Conservation (phyloP, 1,139 yeast genomes). For the Candida pseudocylindracea region DNA sequence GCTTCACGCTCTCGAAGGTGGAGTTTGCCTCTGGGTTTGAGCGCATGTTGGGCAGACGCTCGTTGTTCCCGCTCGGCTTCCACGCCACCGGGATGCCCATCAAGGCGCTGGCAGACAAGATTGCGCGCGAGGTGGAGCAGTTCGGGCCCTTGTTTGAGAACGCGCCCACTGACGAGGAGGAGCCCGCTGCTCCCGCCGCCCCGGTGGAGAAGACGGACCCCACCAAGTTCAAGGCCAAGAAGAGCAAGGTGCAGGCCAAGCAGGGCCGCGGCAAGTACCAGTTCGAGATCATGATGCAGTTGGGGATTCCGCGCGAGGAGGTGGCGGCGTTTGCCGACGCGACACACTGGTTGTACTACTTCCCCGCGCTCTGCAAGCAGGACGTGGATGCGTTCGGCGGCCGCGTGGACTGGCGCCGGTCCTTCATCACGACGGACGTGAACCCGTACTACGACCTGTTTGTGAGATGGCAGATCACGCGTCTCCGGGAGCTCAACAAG, state of each 20-base stretch:
- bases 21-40: conserved; percentile 91
- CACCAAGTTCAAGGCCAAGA: conserved; percentile 79
- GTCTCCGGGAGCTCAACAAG: conserved; percentile 67
- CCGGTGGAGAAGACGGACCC: conserved; percentile 37
- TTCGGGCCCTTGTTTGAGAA: conserved; percentile 70
- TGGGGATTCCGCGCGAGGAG: conserved; percentile 69
- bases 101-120: conserved; percentile 89
- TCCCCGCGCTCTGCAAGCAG: conserved; percentile 74
- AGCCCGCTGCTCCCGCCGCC: conserved; percentile 15
- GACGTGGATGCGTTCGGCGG: conserved; percentile 79
- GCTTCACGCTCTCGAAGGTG: conserved; percentile 84
- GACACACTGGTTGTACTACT: conserved; percentile 65
- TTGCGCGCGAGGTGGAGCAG: conserved; percentile 75
- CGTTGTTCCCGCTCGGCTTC: conserved; percentile 91
- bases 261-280: conserved; percentile 89
- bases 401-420: conserved; percentile 97
- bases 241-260: conserved; percentile 83
- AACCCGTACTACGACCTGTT: conserved; percentile 92
- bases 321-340: conserved; percentile 81
- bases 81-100: conserved; percentile 99
- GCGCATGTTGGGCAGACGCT: conserved; percentile 84
- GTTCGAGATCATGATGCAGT: conserved; percentile 87
- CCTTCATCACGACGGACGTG: conserved; percentile 84
- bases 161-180: conserved; percentile 37
- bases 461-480: conserved; percentile 90